Evolutionary conservation across 2,329 filamentous ascomycete genomes (phyloP).

Genomic region (Neoarthrinium moseri): DNA sequence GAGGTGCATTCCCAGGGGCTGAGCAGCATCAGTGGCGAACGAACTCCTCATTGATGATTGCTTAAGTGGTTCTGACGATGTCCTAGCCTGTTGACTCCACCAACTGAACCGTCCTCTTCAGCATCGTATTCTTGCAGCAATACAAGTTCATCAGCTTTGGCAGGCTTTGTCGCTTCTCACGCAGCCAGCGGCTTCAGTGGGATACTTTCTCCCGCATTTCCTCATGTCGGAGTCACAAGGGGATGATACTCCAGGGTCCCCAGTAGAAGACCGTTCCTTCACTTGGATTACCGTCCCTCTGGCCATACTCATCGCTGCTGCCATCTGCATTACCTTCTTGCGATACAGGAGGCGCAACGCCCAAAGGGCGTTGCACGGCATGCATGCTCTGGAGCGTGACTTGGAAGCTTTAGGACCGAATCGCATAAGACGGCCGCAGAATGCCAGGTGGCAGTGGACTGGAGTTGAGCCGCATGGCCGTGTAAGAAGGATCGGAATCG

Average conservation of each 20-base stretch:
- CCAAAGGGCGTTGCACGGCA: constrained; percentile 14
- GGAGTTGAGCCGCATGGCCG: not conserved
- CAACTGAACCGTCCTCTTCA: too few species aligned
- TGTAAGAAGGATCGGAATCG: constrained; percentile 10
- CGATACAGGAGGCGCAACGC: constrained; percentile 22
- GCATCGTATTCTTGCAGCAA: too few species aligned
- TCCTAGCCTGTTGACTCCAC: too few species aligned
- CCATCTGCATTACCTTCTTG: constrained; percentile 21
- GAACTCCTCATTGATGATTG: too few species aligned
- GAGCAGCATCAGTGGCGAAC: too few species aligned
- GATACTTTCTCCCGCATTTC: not conserved
- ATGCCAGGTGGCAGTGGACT: constrained; percentile 12
- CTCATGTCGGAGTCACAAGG: too few species aligned
- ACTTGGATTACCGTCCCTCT: constrained; percentile 28
- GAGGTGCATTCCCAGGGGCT: too few species aligned
- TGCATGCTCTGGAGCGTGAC: constrained; percentile 19
- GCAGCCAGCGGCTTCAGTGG: not conserved
- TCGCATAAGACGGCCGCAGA: constrained; percentile 11
- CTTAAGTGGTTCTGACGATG: too few species aligned
- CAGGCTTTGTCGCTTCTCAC: too few species aligned
- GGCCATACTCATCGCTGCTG: constrained; percentile 24
- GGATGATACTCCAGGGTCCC: not conserved
- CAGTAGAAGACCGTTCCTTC: constrained; percentile 13
- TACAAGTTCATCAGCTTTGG: too few species aligned
- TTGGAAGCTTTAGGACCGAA: constrained; percentile 18